Evolutionary conservation across 2,329 filamentous ascomycete genomes (phyloP), one percentile per base, ranked within the genome.

Genomic region (Verticillium isaacii): DNA sequence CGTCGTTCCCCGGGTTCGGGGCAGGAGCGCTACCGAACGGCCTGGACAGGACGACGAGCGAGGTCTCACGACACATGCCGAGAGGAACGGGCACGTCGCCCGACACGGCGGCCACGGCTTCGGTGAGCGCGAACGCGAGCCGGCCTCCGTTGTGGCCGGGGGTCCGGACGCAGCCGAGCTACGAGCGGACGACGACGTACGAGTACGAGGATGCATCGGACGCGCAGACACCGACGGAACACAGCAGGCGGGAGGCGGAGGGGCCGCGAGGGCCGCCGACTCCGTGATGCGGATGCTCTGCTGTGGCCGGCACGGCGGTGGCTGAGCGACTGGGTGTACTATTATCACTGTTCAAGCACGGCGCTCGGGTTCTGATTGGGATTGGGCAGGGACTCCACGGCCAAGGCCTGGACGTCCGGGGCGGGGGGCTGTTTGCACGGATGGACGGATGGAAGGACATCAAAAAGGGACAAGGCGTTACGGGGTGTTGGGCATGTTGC

Each of bases 91-190:
- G 50, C 45, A 55, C 57, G 37, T 14, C 55, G 6, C 9, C 32
- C 17, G 64, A 63, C n/a, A 15, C 61, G 25, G 57, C 60, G 41
- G 41, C 17, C 12, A 15, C 11, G 34, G 1, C 34, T n/a, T 23
- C n/a, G 19, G n/a, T 25, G 8, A 52, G 9, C 17, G 29, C 74
- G 14, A 70, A 74, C 14, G 58, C 70, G 1, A 72, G 67, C 19
- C 74, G 74, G 23, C 77, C 77, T n/a, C 77, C 77, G 2, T 67
- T 79, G n/a, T 79, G 77, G 77, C 76, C 77, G 2, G 77, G 77
- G 12, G 75, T 79, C 5, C 68, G 73, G 59, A 67, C 72, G 7
- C 69, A 73, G 32, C 45, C n/a, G 9, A 52, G 45, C 45, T 72
- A 73, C 58, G 72, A 76, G 25, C 74, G 76, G 45, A 9, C 37